Conservation (phyloP, 495 filamentous ascomycete genomes). For the Evernia prunastri region DNA sequence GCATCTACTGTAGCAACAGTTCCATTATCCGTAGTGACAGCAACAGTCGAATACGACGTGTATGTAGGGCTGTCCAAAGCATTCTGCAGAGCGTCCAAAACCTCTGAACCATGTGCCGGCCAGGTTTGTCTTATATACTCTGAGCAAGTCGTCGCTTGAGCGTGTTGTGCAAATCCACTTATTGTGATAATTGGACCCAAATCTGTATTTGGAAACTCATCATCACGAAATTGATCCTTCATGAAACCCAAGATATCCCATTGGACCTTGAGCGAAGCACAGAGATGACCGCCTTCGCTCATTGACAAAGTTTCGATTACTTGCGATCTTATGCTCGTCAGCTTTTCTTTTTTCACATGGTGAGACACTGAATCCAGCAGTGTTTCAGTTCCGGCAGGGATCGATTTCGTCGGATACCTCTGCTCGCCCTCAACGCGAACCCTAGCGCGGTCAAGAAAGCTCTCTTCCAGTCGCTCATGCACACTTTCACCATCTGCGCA, state of each 20-base stretch:
- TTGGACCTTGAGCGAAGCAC: background rate
- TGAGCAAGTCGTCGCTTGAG: constrained; percentile 28
- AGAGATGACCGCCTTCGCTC: background rate
- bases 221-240: background rate
- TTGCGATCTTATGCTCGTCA: background rate
- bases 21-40: too few species aligned
- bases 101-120: constrained; percentile 17
- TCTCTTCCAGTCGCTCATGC: too few species aligned
- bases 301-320: background rate
- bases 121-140: constrained; percentile 23
- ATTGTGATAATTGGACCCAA: constrained; percentile 20
- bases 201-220: background rate
- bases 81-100: constrained; percentile 9
- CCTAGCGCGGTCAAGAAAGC: too few species aligned
- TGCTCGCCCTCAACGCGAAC: too few species aligned
- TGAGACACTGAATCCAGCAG: background rate
- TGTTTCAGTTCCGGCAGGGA: background rate
- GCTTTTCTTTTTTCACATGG: background rate
- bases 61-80: background rate
- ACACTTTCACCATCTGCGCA: background rate
- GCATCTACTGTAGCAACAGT: background rate
- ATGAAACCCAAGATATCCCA: constrained; percentile 5
- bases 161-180: constrained; percentile 20
- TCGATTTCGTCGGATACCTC: background rate
- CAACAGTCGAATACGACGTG: background rate